phyloP scores from a whole-genome alignment of 2,329 filamentous ascomycete genomes.

The Penicillium brevicompactum region DNA sequence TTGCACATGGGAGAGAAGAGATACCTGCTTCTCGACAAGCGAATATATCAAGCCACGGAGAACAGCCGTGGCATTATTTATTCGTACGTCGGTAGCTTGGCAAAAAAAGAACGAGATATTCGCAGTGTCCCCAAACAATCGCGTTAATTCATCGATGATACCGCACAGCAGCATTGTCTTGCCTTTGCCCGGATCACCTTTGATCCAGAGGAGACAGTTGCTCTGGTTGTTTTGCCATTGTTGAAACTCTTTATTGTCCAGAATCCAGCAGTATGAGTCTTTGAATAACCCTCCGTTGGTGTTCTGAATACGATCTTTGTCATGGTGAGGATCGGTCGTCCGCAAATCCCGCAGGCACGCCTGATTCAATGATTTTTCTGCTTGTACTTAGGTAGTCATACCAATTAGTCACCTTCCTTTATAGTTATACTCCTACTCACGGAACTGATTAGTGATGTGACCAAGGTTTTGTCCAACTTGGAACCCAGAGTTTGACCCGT shows the following conservation, averaged over 20 bases:
- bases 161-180: constrained; percentile 31
- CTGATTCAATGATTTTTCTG: constrained; percentile 4
- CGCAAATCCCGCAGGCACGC: constrained; percentile 7
- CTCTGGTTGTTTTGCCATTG: constrained; percentile 14
- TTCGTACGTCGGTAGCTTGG: constrained; percentile 39
- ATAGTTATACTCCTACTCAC: neutral
- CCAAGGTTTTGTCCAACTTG: neutral
- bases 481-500: neutral
- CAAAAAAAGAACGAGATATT: constrained; percentile 35
- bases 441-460: neutral
- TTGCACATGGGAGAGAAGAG: constrained; percentile 38
- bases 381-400: neutral
- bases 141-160: constrained; percentile 22
- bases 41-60: constrained; percentile 48
- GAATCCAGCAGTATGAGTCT: constrained; percentile 25
- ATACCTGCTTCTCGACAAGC: constrained; percentile 37
- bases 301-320: constrained; percentile 24
- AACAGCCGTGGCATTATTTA: constrained; percentile 46
- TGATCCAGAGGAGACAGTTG: constrained; percentile 22
- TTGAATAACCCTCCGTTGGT: constrained; percentile 20
- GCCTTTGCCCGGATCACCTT: constrained; percentile 26
- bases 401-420: neutral
- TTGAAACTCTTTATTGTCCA: constrained; percentile 21
- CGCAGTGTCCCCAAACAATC: neutral
- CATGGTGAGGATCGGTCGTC: constrained; percentile 16